Evolutionary conservation across 352 stramenopile genomes (phyloP).

Genomic region (Phytophthora ohioensis): DNA sequence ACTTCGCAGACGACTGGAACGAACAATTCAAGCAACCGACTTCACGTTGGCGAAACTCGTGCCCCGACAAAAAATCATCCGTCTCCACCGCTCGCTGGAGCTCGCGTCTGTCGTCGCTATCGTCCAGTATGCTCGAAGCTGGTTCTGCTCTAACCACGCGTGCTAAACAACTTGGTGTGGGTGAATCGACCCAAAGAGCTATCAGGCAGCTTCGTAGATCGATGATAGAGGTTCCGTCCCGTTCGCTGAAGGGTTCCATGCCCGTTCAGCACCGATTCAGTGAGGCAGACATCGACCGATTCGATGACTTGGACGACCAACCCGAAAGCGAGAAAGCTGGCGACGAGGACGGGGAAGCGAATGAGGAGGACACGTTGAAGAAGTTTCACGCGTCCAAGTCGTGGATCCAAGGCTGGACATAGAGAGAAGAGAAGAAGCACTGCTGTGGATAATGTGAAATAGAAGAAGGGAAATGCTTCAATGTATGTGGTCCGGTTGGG

Average conservation of each 20-base stretch:
- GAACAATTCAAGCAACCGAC: conserved; percentile 2
- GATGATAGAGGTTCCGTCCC: conserved; percentile 21
- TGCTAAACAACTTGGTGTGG: conserved; percentile 28
- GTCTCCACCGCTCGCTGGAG: conserved; percentile 13
- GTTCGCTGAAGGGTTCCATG: conserved; percentile 4
- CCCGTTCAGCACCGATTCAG: conserved; percentile 22
- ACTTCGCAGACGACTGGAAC: conserved; percentile 30
- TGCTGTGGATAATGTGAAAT: conserved; percentile 9
- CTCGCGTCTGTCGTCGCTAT: conserved; percentile 29
- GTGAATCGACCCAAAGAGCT: conserved; percentile 30
- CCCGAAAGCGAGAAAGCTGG: conserved; percentile 19
- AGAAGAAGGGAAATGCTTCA: conserved; percentile 6
- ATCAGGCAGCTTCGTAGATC: conserved; percentile 34
- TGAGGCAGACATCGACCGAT: conserved; percentile 24
- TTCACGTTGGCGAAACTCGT: conserved; percentile 32
- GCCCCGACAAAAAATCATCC: conserved; percentile 20
- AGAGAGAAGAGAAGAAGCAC: not conserved
- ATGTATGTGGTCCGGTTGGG: not conserved
- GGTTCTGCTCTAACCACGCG: conserved; percentile 19
- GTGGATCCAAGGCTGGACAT: conserved; percentile 12
- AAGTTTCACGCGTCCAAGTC: conserved; percentile 17
- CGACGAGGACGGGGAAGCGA: conserved; percentile 5
- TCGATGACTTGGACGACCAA: conserved; percentile 3
- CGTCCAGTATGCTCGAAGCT: conserved; percentile 27
- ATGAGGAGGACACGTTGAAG: conserved; percentile 4